Evolutionary conservation across 2,329 filamentous ascomycete species (phyloP).

Genomic region (Colletotrichum shisoi): DNA sequence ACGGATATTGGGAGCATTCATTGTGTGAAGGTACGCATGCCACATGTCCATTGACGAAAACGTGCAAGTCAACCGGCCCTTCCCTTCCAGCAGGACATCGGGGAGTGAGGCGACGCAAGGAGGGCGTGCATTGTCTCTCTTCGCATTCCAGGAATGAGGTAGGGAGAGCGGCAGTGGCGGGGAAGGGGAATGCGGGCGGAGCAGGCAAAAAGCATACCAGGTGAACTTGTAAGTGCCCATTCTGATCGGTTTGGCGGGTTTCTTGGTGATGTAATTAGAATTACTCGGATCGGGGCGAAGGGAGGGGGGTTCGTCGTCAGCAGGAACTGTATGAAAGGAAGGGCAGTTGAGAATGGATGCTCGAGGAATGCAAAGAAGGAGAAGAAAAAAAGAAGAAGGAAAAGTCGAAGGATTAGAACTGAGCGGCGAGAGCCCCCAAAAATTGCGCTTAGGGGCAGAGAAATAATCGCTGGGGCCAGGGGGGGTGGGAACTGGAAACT

Average conservation of each 20-base stretch:
- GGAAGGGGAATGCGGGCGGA: conserved; percentile 17
- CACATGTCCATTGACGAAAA: conserved; percentile 20
- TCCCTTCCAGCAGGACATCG: conserved; percentile 1
- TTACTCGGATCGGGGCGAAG: conserved; percentile 19
- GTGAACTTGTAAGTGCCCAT: conserved; percentile 40
- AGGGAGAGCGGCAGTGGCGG: conserved; percentile 3
- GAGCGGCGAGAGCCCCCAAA: conserved; percentile 27
- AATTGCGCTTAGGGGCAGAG: conserved; percentile 31
- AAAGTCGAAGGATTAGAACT: conserved; percentile 23
- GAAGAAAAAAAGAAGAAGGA: conserved; percentile 12
- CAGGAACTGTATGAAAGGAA: conserved; percentile 9
- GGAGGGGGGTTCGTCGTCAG: conserved; percentile 13
- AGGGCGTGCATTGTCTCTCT: conserved; percentile 3
- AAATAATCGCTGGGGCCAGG: conserved; percentile 29
- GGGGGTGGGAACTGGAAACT: conserved; percentile 11
- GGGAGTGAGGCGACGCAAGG: conserved; percentile 11
- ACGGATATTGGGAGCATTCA: background rate
- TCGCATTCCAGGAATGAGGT: conserved; percentile 25
- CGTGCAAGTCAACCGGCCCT: conserved; percentile 22
- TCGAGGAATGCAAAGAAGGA: background rate
- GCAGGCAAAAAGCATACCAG: conserved; percentile 33
- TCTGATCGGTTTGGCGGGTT: conserved; percentile 12
- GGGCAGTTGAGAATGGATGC: conserved; percentile 3
- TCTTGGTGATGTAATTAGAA: conserved; percentile 15
- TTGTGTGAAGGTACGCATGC: conserved; percentile 24